Evolutionary conservation across 2,329 filamentous ascomycete species (phyloP), one percentile per base, ranked within the genome.

Genomic region (Colletotrichum sp.): DNA sequence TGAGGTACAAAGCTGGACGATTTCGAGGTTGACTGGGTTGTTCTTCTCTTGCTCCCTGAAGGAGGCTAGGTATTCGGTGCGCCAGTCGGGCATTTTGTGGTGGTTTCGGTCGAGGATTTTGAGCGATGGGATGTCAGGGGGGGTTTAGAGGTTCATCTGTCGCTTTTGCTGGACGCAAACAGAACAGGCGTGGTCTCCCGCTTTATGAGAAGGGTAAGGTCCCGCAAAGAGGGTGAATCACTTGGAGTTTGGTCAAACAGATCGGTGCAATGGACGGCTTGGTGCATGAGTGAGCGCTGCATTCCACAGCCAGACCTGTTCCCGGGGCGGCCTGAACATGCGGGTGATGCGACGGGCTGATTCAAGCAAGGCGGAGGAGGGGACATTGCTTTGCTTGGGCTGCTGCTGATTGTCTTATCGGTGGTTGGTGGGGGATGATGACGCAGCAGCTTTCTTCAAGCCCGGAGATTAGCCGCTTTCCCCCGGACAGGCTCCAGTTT

Each of bases 1-100:
- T n/a, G n/a, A 83, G 91, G 79, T 83, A 98, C 96, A 98, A 77
- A 95, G 93, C 83, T 95, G 90, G 81, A 98, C 94, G 77, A 98
- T 90, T 69, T 92, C 90, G 81, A 88, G 87, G 79, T 92, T 91
- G 76, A 92, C 87, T 7, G 89, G 88, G 79, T 87, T 89, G 75
- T 95, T 94, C 78, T 92, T 90, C 81, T 92, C 90, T 80, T 95
- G 95, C 80, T 94, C 93, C 79, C 92, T 90, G 79, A 99, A 89
- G 78, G 94, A 93, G 77, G 91, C 88, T 77, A 95, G 89, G 84
- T 98, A 98, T 81, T 98, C 94, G 79, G 95, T 92, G 81, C 93
- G 91, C 95, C 96, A 98, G 87, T 91, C 91, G 12, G 92, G 89
- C 89, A 91, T 91, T 75, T 62, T 62, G 59, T 34, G 32, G 44